Evolutionary conservation across 352 stramenopile genomes (phyloP).

Genomic region (Phytophthora cryptogea): DNA sequence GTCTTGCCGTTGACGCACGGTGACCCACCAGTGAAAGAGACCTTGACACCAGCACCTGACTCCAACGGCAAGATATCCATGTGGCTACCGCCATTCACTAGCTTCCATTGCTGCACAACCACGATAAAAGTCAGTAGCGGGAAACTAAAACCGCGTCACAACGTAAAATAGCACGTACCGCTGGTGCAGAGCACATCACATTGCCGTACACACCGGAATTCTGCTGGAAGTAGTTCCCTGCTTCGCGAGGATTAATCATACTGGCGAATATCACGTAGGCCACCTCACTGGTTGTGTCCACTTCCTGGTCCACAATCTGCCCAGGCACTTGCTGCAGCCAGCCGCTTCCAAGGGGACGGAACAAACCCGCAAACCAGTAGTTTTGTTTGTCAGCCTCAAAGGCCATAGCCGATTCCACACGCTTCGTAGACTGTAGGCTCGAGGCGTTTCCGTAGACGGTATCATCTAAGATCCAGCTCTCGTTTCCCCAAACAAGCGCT

Average conservation of each 20-base stretch:
- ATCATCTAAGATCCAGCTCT: constrained; percentile 55
- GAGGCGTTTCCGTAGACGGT: constrained; percentile 40
- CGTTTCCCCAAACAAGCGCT: constrained; percentile 69
- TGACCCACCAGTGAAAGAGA: constrained; percentile 58
- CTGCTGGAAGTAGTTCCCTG: constrained; percentile 68
- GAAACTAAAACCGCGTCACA: neutral
- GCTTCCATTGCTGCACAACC: constrained; percentile 66
- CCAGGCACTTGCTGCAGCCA: constrained; percentile 59
- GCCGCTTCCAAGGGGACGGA: constrained; percentile 57
- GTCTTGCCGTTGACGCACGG: constrained; percentile 51
- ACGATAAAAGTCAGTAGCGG: constrained; percentile 11
- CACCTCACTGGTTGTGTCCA: constrained; percentile 45
- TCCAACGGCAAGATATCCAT: constrained; percentile 62
- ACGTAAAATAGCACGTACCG: constrained; percentile 39
- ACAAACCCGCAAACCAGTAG: constrained; percentile 59
- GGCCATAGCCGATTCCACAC: constrained; percentile 45
- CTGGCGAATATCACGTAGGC: constrained; percentile 64
- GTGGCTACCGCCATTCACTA: constrained; percentile 61
- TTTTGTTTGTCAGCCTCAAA: constrained; percentile 57
- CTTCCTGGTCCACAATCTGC: constrained; percentile 62
- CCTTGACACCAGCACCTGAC: constrained; percentile 63
- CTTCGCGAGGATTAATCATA: constrained; percentile 65
- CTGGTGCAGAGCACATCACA: constrained; percentile 71
- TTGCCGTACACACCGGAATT: constrained; percentile 68
- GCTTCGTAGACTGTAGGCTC: constrained; percentile 37